These are phyloP conservation scores for Tothia fuscella DNA, from an alignment of 2,329 filamentous ascomycete species.

Conservation along the genomic window DNA sequence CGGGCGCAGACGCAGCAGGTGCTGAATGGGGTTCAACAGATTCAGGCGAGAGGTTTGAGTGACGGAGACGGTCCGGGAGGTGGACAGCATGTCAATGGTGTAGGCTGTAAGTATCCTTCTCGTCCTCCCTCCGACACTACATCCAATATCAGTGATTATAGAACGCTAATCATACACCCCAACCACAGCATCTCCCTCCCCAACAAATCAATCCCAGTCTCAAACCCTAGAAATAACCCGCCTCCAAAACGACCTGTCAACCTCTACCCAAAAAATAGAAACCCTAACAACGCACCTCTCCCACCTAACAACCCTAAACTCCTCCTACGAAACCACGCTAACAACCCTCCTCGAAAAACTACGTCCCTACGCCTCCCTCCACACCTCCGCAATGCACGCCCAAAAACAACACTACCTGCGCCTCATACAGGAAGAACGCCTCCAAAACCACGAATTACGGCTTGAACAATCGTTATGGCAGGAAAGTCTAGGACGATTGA, in stretches of 20 bases:
- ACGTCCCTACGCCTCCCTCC: slow-evolving; percentile 26
- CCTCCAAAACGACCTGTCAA: slow-evolving; percentile 21
- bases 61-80: slow-evolving; percentile 16
- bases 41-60: slow-evolving; percentile 23
- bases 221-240: slow-evolving; percentile 21
- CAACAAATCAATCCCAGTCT: not conserved
- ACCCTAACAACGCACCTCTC: slow-evolving; percentile 18
- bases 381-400: slow-evolving; percentile 30
- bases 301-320: slow-evolving; percentile 20
- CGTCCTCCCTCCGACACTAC: not conserved
- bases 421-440: slow-evolving; percentile 31
- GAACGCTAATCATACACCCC: not conserved
- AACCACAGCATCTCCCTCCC: slow-evolving; percentile 10
- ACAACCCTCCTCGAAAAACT: slow-evolving; percentile 27
- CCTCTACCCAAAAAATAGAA: slow-evolving; percentile 19
- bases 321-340: slow-evolving; percentile 32
- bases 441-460: slow-evolving; percentile 32
- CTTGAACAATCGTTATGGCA: slow-evolving; percentile 39
- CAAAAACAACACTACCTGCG: slow-evolving; percentile 37
- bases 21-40: slow-evolving; percentile 26
- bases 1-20: slow-evolving; percentile 26
- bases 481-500: slow-evolving; percentile 30
- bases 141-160: not conserved
- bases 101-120: slow-evolving; percentile 18
- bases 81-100: slow-evolving; percentile 22